These are phyloP conservation scores for Ascocoryne sarcoides DNA, from an alignment of 2,329 filamentous ascomycete species.

Conservation along the genomic window DNA sequence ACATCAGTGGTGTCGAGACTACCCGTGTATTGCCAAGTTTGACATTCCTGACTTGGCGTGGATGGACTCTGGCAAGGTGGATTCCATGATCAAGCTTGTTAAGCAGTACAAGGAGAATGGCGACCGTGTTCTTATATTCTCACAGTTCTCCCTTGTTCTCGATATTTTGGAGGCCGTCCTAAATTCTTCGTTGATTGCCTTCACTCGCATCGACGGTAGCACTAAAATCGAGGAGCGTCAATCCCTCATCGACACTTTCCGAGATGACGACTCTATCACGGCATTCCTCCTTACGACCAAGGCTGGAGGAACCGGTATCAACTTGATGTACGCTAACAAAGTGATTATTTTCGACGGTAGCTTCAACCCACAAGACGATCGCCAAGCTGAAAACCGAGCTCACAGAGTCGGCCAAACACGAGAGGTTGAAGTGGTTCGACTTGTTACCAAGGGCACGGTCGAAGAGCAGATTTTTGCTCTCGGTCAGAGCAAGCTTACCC, in stretches of 20 bases:
- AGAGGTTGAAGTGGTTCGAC: conserved; percentile 80
- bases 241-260: conserved; percentile 80
- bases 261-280: conserved; percentile 64
- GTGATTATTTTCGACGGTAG: conserved; percentile 94
- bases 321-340: conserved; percentile 91
- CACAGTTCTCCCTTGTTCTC: conserved; percentile 84
- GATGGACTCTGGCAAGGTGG: conserved; percentile 73
- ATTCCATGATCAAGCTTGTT: conserved; percentile 68
- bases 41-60: conserved; percentile 46
- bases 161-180: conserved; percentile 83
- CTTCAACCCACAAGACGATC: conserved; percentile 97
- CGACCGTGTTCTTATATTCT: conserved; percentile 84
- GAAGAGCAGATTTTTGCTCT: conserved; percentile 90
- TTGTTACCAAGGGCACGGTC: conserved; percentile 74
- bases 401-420: conserved; percentile 88
- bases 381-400: conserved; percentile 96
- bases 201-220: conserved; percentile 77
- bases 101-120: conserved; percentile 66
- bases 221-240: conserved; percentile 80
- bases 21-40: conserved; percentile 43
- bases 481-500: conserved; percentile 84
- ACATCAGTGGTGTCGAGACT: conserved; percentile 57
- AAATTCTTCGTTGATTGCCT: conserved; percentile 60
- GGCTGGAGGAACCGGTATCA: conserved; percentile 94
- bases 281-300: conserved; percentile 92